Evolutionary conservation across 2,329 filamentous ascomycete genomes (phyloP).

Genomic region (Arthrobotrys sphaeroides): DNA sequence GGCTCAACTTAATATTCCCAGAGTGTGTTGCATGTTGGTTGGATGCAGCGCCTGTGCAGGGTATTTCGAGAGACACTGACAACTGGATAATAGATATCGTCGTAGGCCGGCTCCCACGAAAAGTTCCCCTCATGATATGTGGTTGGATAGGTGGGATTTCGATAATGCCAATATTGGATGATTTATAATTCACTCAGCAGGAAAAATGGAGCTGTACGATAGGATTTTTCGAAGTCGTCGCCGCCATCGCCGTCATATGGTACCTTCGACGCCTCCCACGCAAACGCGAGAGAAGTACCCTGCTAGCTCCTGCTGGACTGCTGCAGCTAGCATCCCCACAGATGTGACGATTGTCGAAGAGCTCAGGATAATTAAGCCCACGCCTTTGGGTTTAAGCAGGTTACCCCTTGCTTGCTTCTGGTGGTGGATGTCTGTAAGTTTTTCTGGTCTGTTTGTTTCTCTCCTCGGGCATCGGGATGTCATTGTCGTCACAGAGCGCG

Average conservation of each 20-base stretch:
- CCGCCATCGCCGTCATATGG: constrained; percentile 8
- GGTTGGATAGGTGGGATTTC: background rate
- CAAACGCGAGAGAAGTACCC: constrained; percentile 23
- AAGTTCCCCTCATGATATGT: background rate
- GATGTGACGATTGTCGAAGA: constrained; percentile 50
- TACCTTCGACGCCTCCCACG: constrained; percentile 18
- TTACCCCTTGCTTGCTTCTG: constrained; percentile 28
- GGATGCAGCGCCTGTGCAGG: constrained; percentile 16
- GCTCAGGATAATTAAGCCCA: constrained; percentile 55
- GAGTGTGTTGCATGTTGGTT: constrained; percentile 37
- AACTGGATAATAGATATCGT: background rate
- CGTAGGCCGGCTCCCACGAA: background rate
- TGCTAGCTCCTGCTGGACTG: constrained; percentile 20
- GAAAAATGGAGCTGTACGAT: constrained; percentile 14
- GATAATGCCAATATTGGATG: constrained; percentile 29
- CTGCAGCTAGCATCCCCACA: constrained; percentile 45
- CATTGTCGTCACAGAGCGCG: constrained; percentile 39
- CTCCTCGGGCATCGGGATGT: constrained; percentile 44
- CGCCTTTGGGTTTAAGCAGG: constrained; percentile 44
- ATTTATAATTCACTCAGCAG: constrained; percentile 48
- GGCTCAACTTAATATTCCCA: background rate
- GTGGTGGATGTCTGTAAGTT: background rate
- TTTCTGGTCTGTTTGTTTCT: constrained; percentile 9
- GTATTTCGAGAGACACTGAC: background rate
- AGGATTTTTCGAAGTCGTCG: constrained; percentile 39